phyloP scores from a whole-genome alignment of 2,329 filamentous ascomycete genomes.

The Aspergillus fijiensis region DNA sequence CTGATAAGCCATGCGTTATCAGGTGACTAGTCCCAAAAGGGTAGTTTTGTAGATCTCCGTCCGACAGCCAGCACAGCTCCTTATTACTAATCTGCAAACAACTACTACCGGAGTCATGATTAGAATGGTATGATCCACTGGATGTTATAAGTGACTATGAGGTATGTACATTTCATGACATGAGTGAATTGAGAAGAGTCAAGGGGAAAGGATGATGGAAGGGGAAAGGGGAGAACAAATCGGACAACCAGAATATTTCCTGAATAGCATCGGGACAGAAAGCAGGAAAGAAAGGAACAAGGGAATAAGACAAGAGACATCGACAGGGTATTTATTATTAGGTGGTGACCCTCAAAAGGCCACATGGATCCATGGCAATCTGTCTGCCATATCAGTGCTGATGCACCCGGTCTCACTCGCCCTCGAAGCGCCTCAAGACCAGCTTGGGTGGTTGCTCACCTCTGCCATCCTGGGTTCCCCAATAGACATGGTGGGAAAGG shows the following conservation, averaged over 20 bases:
- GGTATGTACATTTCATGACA: slow-evolving; percentile 37
- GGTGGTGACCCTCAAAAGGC: not conserved
- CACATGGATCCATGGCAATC: not conserved
- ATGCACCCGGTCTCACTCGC: not conserved
- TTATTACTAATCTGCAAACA: too few species aligned
- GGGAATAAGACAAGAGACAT: not conserved
- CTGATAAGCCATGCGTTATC: slow-evolving; percentile 6
- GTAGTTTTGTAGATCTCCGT: not conserved
- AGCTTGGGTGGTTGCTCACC: not conserved
- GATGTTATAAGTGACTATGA: slow-evolving; percentile 9
- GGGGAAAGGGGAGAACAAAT: not conserved
- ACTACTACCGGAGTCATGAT: too few species aligned
- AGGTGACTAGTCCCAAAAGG: slow-evolving; percentile 1
- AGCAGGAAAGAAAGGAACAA: too few species aligned
- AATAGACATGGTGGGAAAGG: not conserved
- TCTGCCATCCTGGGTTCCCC: not conserved
- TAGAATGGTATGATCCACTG: not conserved
- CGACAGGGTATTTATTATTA: not conserved
- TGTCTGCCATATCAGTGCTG: not conserved
- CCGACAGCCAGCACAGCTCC: too few species aligned
- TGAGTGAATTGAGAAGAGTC: slow-evolving; percentile 15
- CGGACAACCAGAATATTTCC: not conserved
- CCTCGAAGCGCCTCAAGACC: not conserved
- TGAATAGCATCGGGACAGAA: not conserved
- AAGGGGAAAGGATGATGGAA: not conserved